Base-by-base conservation (phyloP, 768 basidiomycete species). In the Rhizopogon roseolus region DNA sequence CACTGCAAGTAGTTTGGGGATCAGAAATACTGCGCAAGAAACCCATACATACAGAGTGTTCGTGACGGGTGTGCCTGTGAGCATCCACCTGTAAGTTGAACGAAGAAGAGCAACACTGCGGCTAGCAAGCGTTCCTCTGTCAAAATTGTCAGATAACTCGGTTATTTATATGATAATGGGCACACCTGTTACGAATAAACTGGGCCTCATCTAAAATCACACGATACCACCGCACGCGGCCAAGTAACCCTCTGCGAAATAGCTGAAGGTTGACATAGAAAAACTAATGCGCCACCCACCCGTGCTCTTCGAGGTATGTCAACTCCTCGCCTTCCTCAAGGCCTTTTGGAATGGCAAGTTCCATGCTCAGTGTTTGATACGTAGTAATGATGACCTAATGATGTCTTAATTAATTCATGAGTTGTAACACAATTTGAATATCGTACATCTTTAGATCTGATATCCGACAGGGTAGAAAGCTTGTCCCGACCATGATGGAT, bases 161-260 rank as follows among this genome's bases (percentile, higher is more conserved):
- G 37, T 14, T 50, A 9, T 46, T 34, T 34, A 14, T 28, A 45
- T 49, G 51, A n/a, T 29, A 45, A 5, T 36, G 42, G 16, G 37
- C 54, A 5, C 34, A 79, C 78, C 85, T 75, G 60, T 88, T 88
- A 25, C 86, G 78, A 57, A 88, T 85, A 61, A 83, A 85, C 60
- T 89, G 88, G 0, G 88, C 86, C 64, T 93, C 91, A 59, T 93
- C 91, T 4, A 88, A 77, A 52, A 92, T 73, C 29, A 84, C 81
- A 7, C 90, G 80, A 61, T 79, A 86, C 73, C 85, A 93, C 28
- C 75, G 76, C 49, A 78, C 76, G 32, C 76, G 75, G 2, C 85
- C 79, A 13, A 92, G 68, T 3, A 83, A 67, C 2, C 90, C 90
- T 22, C 83, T 81, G 44, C 27, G 43, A 28, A 9, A 13, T 14